Percentiles rank a stretch among this genome's conserved stretches.
Conservation (phyloP, 2,329 filamentous ascomycete genomes). For the Waltergamsia citrina region DNA sequence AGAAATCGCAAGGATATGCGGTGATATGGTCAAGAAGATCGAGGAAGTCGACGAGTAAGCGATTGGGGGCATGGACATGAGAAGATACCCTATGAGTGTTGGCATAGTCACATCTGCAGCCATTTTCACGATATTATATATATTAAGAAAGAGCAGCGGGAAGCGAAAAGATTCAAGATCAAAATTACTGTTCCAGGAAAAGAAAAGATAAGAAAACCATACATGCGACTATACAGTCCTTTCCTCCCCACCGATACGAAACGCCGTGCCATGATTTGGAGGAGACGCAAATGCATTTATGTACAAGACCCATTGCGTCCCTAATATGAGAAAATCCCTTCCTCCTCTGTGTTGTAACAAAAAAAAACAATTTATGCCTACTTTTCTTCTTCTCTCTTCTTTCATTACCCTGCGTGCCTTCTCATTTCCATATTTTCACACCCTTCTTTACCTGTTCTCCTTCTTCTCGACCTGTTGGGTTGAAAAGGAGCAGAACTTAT, state of each 20-base stretch:
- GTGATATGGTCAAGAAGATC: constrained; percentile 58
- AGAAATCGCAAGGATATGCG: constrained; percentile 63
- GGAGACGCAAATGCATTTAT: background rate
- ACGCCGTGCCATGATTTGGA: constrained; percentile 11
- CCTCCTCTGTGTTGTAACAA: background rate
- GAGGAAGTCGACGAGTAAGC: constrained; percentile 29
- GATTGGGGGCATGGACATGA: constrained; percentile 3
- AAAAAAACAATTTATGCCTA: constrained; percentile 1
- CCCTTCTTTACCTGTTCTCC: constrained; percentile 25
- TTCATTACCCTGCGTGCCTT: constrained; percentile 11
- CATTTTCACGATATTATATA: no score
- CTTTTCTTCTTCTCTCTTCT: background rate
- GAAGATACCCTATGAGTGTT: no score
- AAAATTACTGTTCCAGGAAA: constrained; percentile 2
- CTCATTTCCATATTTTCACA: background rate
- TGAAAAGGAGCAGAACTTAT: constrained; percentile 83
- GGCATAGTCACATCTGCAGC: no score
- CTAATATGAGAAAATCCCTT: no score
- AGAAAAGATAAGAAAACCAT: constrained; percentile 1
- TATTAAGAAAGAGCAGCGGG: no score
- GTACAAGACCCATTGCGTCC: background rate
- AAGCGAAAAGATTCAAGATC: no score
- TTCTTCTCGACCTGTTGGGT: constrained; percentile 51
- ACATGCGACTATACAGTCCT: background rate
- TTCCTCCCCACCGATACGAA: constrained; percentile 3